Percentiles rank a stretch among this genome's conserved stretches.
These are phyloP conservation scores for Pyrenophora graminea DNA, from an alignment of 2,329 filamentous ascomycete species.

Conservation along the genomic window DNA sequence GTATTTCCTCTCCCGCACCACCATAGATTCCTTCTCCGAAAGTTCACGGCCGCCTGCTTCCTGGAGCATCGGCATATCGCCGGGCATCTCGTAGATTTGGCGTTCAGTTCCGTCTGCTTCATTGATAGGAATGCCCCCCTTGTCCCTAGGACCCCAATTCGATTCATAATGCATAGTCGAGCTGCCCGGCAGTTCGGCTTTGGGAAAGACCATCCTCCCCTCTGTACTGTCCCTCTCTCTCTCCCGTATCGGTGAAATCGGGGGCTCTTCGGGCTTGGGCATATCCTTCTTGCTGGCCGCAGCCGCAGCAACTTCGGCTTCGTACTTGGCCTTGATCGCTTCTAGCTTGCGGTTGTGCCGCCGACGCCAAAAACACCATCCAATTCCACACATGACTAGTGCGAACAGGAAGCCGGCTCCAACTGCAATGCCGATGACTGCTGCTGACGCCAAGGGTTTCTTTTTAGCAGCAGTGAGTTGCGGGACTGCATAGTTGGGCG, in stretches of 20 bases:
- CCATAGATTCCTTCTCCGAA: conserved; percentile 55
- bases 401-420: conserved; percentile 45
- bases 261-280: conserved; percentile 27
- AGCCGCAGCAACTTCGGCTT: conserved; percentile 25
- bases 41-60: conserved; percentile 54
- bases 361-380: conserved; percentile 43
- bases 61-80: conserved; percentile 59
- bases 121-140: conserved; percentile 19
- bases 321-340: conserved; percentile 30
- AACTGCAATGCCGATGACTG: conserved; percentile 52
- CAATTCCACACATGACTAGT: conserved; percentile 34
- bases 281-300: conserved; percentile 27
- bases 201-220: conserved; percentile 47
- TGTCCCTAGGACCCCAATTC: conserved; percentile 20
- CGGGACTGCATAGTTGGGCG: conserved; percentile 28
- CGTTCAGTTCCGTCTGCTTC: conserved; percentile 46
- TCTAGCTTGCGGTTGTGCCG: conserved; percentile 28
- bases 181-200: conserved; percentile 50
- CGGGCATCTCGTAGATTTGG: conserved; percentile 56
- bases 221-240: conserved; percentile 27
- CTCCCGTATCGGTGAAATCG: conserved; percentile 28
- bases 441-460: conserved; percentile 33
- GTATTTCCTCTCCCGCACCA: conserved; percentile 50
- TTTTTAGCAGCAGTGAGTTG: not conserved
- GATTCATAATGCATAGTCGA: conserved; percentile 31